These are phyloP conservation scores for Pseudozyma tsukubaensis DNA, from an alignment of 1,284 basidiomycete genomes.

Conservation along the genomic window DNA sequence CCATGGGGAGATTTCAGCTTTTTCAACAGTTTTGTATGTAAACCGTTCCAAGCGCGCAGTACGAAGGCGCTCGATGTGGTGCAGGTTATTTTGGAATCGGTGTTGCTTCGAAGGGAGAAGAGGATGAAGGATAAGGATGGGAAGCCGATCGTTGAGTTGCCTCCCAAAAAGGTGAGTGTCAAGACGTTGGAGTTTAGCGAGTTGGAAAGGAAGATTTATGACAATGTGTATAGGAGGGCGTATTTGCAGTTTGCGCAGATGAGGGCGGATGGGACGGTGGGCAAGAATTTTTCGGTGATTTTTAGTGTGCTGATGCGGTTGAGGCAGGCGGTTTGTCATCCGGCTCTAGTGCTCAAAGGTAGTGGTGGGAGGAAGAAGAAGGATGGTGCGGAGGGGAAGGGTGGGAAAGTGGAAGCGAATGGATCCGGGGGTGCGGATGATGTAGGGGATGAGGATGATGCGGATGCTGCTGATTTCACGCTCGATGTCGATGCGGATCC, in stretches of 20 bases:
- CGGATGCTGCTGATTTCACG: constrained; percentile 20
- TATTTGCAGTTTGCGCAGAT: constrained; percentile 59
- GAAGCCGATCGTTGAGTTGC: constrained; percentile 87
- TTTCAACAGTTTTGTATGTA: constrained; percentile 66
- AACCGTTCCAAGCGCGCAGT: constrained; percentile 64
- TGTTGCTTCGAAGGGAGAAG: constrained; percentile 89
- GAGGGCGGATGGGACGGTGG: constrained; percentile 57
- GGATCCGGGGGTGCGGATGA: constrained; percentile 13
- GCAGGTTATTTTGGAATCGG: constrained; percentile 62
- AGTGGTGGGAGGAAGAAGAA: constrained; percentile 14
- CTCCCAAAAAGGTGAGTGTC: constrained; percentile 79
- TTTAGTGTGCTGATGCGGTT: constrained; percentile 70
- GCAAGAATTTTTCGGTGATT: constrained; percentile 69
- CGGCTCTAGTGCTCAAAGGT: constrained; percentile 67
- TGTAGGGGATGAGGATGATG: constrained; percentile 11
- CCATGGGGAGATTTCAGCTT: constrained; percentile 77
- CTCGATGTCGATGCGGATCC: constrained; percentile 27
- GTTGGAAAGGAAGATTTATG: constrained; percentile 69
- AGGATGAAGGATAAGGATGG: constrained; percentile 87
- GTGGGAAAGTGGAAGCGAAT: not conserved
- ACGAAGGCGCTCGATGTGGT: constrained; percentile 66
- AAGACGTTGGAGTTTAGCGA: constrained; percentile 52
- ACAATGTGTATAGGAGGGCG: constrained; percentile 65
- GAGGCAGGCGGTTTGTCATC: constrained; percentile 70
- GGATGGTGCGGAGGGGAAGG: constrained; percentile 1